Conservation (phyloP, 2,329 filamentous ascomycete genomes). For the Paraphoma sp. region DNA sequence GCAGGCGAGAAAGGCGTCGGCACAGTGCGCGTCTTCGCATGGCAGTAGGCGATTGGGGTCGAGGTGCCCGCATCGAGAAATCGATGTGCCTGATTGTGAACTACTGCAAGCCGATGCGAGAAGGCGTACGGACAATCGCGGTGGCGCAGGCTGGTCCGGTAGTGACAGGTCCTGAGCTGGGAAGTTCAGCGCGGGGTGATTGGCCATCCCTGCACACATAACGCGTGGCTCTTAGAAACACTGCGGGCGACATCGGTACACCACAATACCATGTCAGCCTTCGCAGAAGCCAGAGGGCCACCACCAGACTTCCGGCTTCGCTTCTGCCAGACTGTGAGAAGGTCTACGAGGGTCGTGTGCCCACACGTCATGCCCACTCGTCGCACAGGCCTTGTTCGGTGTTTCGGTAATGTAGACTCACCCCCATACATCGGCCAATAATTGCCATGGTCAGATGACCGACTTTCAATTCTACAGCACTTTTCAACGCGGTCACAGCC, state of each 20-base stretch:
- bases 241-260: neutral
- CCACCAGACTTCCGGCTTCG: neutral
- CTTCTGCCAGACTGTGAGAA: neutral
- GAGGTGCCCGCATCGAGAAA: conserved; percentile 5
- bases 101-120: conserved; percentile 11
- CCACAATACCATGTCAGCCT: neutral
- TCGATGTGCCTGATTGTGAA: conserved; percentile 4
- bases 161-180: conserved; percentile 2
- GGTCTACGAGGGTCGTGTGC: neutral
- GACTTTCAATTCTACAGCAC: neutral
- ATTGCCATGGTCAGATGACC: neutral
- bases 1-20: conserved; percentile 9
- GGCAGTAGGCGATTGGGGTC: conserved; percentile 14
- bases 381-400: neutral
- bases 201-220: neutral
- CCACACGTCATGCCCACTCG: neutral
- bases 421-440: neutral
- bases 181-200: neutral
- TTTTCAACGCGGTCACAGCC: too few species aligned
- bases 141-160: conserved; percentile 19
- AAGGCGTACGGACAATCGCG: conserved; percentile 15
- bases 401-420: neutral
- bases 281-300: neutral
- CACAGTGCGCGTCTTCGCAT: conserved; percentile 9
- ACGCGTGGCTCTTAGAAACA: neutral